phyloP scores from a whole-genome alignment of 2,329 filamentous ascomycete genomes.

The Daldinia sp. region DNA sequence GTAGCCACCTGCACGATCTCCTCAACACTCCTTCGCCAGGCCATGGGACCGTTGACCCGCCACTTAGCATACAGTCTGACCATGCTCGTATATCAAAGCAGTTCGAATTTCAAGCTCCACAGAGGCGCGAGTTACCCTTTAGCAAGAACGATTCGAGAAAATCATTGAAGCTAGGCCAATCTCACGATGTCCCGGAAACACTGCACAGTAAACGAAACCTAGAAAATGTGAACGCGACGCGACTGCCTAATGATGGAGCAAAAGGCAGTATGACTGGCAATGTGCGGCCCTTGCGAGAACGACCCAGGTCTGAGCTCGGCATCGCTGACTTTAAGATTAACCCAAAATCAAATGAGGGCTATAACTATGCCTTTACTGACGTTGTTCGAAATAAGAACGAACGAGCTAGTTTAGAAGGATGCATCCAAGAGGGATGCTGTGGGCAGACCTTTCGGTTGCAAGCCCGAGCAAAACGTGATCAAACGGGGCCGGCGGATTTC shows the following conservation, averaged over 20 bases:
- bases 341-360: slow-evolving; percentile 72
- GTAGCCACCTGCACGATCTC: slow-evolving; percentile 35
- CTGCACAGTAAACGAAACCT: slow-evolving; percentile 11
- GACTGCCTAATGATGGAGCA: slow-evolving; percentile 31
- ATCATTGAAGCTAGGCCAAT: slow-evolving; percentile 5
- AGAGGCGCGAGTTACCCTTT: slow-evolving; percentile 54
- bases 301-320: slow-evolving; percentile 64
- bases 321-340: slow-evolving; percentile 86
- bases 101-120: slow-evolving; percentile 46
- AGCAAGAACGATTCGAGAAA: slow-evolving; percentile 40
- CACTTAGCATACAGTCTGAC: slow-evolving; percentile 1
- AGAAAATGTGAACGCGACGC: slow-evolving; percentile 12
- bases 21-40: slow-evolving; percentile 36
- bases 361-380: slow-evolving; percentile 76
- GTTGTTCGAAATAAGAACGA: slow-evolving; percentile 75
- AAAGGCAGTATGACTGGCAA: slow-evolving; percentile 30
- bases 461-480: slow-evolving; percentile 61
- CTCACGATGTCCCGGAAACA: slow-evolving; percentile 13
- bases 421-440: slow-evolving; percentile 79
- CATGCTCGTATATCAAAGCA: slow-evolving; percentile 18
- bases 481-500: slow-evolving; percentile 42
- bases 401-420: slow-evolving; percentile 76
- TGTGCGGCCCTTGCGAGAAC: slow-evolving; percentile 62
- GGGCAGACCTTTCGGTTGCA: slow-evolving; percentile 74
- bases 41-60: slow-evolving; percentile 13